A percentile compares a stretch with the other conserved stretches of the same genome.
Conservation (phyloP, 768 basidiomycete species). For the Tephrocybe sp. region DNA sequence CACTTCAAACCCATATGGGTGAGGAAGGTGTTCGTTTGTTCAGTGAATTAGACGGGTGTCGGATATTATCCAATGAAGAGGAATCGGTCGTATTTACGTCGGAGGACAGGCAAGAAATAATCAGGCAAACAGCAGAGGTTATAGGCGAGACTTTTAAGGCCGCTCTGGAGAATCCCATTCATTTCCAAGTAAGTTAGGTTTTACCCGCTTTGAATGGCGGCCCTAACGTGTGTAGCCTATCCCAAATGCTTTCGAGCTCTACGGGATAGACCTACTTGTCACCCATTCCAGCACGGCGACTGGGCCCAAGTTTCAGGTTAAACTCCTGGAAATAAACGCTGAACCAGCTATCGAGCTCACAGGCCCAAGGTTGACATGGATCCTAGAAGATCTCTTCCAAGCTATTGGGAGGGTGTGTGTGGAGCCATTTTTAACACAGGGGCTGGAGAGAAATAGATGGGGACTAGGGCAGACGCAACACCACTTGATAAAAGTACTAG, state of each 20-base stretch:
- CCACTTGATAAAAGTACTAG: constrained; percentile 67
- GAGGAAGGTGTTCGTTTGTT: constrained; percentile 76
- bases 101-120: constrained; percentile 41
- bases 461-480: constrained; percentile 48
- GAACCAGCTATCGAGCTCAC: constrained; percentile 96
- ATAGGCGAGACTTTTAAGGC: constrained; percentile 85
- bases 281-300: constrained; percentile 31
- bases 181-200: constrained; percentile 67
- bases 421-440: constrained; percentile 54
- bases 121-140: constrained; percentile 58
- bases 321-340: constrained; percentile 88
- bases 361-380: constrained; percentile 76
- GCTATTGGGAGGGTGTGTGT: constrained; percentile 68
- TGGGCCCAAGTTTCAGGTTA: constrained; percentile 47
- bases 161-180: constrained; percentile 73
- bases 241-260: constrained; percentile 93
- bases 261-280: constrained; percentile 90
- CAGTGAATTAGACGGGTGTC: constrained; percentile 73
- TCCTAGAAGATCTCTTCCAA: constrained; percentile 77
- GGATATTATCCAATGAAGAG: constrained; percentile 32
- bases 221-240: constrained; percentile 48
- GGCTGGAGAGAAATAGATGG: constrained; percentile 31
- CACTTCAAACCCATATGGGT: constrained; percentile 66
- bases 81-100: constrained; percentile 22
- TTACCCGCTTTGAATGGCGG: neutral